Percentiles rank a stretch among this genome's conserved stretches.
Conservation (phyloP, 163 green algal species). For the Coccomyxa subellipsoidea region DNA sequence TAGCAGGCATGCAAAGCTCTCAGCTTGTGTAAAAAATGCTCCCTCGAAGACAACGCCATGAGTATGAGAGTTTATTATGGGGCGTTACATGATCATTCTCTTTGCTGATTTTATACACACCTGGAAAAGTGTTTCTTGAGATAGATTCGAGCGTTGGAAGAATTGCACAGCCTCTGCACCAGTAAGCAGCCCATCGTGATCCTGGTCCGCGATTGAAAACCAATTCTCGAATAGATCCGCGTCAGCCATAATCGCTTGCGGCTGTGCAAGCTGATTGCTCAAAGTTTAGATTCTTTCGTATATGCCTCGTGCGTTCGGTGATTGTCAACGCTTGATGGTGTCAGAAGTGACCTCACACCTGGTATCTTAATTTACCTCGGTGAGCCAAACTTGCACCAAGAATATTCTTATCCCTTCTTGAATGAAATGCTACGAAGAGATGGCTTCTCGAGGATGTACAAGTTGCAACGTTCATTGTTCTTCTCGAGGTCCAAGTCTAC, state of each 20-base stretch:
- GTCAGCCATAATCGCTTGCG: slow-evolving; percentile 13
- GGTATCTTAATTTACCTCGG: too few relatives aligned
- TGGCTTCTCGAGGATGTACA: slow-evolving; percentile 15
- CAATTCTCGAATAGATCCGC: slow-evolving; percentile 34
- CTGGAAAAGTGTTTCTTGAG: slow-evolving; percentile 71
- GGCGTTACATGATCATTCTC: neutral
- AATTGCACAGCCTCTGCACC: slow-evolving; percentile 81
- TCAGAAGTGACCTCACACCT: too few relatives aligned
- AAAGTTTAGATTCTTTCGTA: too few relatives aligned
- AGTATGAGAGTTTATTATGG: too few relatives aligned
- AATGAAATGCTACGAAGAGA: too few relatives aligned
- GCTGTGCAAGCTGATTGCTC: too few relatives aligned
- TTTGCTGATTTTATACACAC: slow-evolving; percentile 20
- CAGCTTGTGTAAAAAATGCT: neutral
- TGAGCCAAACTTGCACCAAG: too few relatives aligned
- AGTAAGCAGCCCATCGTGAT: slow-evolving; percentile 39
- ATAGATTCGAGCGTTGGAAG: slow-evolving; percentile 69
- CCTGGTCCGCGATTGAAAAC: slow-evolving; percentile 34
- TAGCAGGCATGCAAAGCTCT: too few relatives aligned
- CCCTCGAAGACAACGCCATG: neutral
- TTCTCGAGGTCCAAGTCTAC: neutral
- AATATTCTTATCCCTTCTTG: too few relatives aligned
- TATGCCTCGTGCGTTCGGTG: neutral
- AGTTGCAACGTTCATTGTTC: slow-evolving; percentile 12
- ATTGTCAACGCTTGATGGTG: too few relatives aligned